Evolutionary conservation across 352 stramenopile species (phyloP).

Genomic region (Thraustochytrium striatum): DNA sequence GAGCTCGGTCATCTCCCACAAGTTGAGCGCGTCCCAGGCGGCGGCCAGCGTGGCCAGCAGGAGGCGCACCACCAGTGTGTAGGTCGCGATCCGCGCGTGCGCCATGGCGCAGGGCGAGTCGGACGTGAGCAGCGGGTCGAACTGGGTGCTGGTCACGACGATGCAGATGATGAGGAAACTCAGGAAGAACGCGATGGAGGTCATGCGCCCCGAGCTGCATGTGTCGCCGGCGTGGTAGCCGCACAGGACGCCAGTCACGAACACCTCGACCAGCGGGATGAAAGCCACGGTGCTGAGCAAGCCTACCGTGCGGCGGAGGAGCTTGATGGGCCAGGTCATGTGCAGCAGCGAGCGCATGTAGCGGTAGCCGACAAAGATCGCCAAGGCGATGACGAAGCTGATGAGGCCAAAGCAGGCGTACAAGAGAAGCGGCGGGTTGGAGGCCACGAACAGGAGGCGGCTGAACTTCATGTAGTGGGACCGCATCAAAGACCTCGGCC

Average conservation of each 20-base stretch:
- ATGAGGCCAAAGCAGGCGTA: not conserved
- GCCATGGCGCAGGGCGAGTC: not conserved
- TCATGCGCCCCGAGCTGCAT: not conserved
- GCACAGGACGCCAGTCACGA: too few species aligned
- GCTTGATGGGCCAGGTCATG: slow-evolving; percentile 13
- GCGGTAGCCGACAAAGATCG: slow-evolving; percentile 10
- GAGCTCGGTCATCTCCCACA: not conserved
- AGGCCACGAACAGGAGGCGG: slow-evolving; percentile 8
- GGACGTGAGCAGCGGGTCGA: slow-evolving; percentile 19
- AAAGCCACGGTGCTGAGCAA: not conserved
- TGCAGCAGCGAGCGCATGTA: not conserved
- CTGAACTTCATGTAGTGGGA: not conserved
- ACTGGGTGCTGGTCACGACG: slow-evolving; percentile 1
- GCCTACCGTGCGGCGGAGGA: not conserved
- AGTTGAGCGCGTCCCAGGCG: not conserved
- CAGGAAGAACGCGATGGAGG: not conserved
- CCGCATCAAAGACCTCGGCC: too few species aligned
- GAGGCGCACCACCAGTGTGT: not conserved
- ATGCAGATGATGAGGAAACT: slow-evolving; percentile 1
- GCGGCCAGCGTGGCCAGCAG: not conserved
- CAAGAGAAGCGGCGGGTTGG: not conserved
- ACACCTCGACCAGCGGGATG: slow-evolving; percentile 11
- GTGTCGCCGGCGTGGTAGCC: not conserved
- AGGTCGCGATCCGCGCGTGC: slow-evolving; percentile 2
- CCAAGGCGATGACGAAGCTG: not conserved